Evolutionary conservation across 2,329 filamentous ascomycete genomes (phyloP), one percentile per base, ranked within the genome.

Genomic region (Cladosporium sp.): DNA sequence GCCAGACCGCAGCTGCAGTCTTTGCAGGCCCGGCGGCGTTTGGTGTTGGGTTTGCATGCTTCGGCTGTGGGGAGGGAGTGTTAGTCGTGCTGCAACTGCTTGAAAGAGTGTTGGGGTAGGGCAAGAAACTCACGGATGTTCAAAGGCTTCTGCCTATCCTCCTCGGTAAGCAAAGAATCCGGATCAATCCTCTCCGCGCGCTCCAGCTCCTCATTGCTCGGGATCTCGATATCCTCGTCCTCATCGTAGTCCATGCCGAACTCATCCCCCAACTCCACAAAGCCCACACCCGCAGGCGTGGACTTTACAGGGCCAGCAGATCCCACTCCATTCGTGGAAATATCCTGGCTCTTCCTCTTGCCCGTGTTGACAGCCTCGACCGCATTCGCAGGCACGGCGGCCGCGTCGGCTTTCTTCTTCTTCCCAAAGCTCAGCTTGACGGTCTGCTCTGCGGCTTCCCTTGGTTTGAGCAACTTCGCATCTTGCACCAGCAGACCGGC

Each of bases 1-100:
- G 91, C 89, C 20, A 99, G 82, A 44, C 93, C 93, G 66, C 93
- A 99, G 7, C 88, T 92, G 76, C 93, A 99, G 75, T 99, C 93
- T 73, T 99, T 97, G 78, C 93, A 99, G 52, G 93, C 90, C 55
- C 91, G 85, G 50, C 92, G 86, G 60, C 92, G 85, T 75, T 95
- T 95, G 52, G 88, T 89, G 39, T 93, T 89, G 42, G 92, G 91
- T 53, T 85, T 83, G 70, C 93, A 99, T 67, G 95, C 89, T 20
- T 85, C 80, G 47, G 93, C 91, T 17, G 20, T 15, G 15, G 15
- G 9, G 24, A 18, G n/a, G 20, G n/a, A 40, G 44, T 12, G 32
- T n/a, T n/a, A n/a, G n/a, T n/a, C n/a, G n/a, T n/a, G n/a, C n/a
- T n/a, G n/a, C n/a, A n/a, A n/a, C n/a, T n/a, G n/a, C n/a, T n/a